Evolutionary conservation across 179 eudicot species (phyloP), one percentile per base, ranked within the genome.

Genomic region (Silene noctiflora): DNA sequence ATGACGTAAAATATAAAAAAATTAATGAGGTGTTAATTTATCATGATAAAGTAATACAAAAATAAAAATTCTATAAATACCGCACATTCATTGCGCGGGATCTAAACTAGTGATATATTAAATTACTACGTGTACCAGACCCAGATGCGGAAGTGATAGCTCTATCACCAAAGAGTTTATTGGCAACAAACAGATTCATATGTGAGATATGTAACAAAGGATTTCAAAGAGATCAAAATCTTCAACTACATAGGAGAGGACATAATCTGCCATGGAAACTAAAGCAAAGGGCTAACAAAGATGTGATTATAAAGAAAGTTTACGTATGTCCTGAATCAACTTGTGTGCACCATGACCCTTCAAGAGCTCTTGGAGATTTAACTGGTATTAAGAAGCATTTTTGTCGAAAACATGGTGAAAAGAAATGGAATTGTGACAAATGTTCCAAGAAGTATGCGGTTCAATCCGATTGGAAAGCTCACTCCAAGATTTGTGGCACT

Each of bases 381-480:
- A 81, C 83, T n/a, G 83, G 83, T 22, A 81, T 81, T 71, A 81
- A 81, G 83, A 81, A 81, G 70, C 83, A 80, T 21, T 80, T 71
- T 22, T 72, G 80, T 59, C 58, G 83, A 48, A 80, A 80, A 22
- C 83, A 80, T 46, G 83, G 83, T 1, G 83, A 80, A 62, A 80
- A 80, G 73, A 80, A 80, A 35, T 80, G 83, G 83, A 80, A 80
- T 22, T 76, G 82, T 56, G 79, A 80, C 14, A 80, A 80, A 59
- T 80, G 82, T 22, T 81, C 80, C 0, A 81, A 81, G 83, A 76
- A 77, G 20, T 81, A 81, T 60, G 83, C 83, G 0, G 83, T 81
- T 72, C 83, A 76, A 39, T 81, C 83, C 1, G 83, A 81, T 73
- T 81, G 83, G 83, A 81, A 81, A 51, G 83, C 83, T 77, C 83